Base-by-base conservation (phyloP, 495 filamentous ascomycete species). In the Tuber magnatum region DNA sequence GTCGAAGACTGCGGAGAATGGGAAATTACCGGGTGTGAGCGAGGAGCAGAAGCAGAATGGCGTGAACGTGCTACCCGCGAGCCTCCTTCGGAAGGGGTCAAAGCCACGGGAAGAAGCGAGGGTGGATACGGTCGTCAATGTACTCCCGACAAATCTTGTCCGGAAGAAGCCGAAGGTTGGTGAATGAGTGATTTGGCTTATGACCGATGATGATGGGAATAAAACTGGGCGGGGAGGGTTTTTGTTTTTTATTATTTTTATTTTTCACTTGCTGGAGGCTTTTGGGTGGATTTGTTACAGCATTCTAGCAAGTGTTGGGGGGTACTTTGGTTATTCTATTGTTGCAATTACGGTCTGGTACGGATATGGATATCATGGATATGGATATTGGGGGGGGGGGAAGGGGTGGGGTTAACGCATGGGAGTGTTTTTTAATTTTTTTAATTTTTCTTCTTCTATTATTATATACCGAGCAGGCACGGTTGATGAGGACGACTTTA, bases 81-180 rank as follows among this genome's bases (percentile, higher is more conserved):
- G 85, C 3, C 73, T 89, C 81, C 84, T 87, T 81, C 86, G 90
- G 81, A 89, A 88, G 78, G 85, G 87, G 73, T 71, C 24, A 76
- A 83, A 76, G 68, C 40, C 61, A 18, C 77, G 22, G 41, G 78
- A 56, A 35, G 51, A 41, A 20, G 74, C 38, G n/a, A 77, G 39
- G 51, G 51, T 51, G 75, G 74, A 71, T 46, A 39, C 70, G 22
- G 39, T 76, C 77, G 10, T 84, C 12, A 79, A 71, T 78, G 73
- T 84, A 0, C 72, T 86, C 14, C 78, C 78, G 12, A 76, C 78
- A 6, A 77, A 75, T 22, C 72, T 92, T 78, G 84, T 93, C 42
- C 85, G 89, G 76, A 94, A 91, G 82, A 93, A 91, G 82, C 85
- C 86, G 39, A 93, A 92, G 83, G 79, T 83, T 40, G 61, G 73